A percentile compares a stretch with the other conserved stretches of the same genome.
Evolutionary conservation across 768 basidiomycete genomes (phyloP).

Genomic region (Mycena galopus): DNA sequence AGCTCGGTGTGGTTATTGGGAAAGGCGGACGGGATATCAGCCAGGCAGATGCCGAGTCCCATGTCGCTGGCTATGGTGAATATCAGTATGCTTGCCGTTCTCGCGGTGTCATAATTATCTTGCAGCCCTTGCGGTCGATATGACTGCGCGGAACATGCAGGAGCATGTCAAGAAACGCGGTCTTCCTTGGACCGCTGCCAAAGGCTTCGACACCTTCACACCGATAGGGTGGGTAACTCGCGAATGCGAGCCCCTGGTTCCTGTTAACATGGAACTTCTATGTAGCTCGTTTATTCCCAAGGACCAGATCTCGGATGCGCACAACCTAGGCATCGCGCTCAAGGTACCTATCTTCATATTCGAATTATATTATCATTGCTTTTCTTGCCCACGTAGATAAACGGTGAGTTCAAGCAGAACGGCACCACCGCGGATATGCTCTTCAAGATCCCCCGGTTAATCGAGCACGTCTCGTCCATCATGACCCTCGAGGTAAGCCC

Average conservation of each 20-base stretch:
- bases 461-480: constrained; percentile 93
- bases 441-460: constrained; percentile 88
- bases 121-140: constrained; percentile 91
- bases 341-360: constrained; percentile 62
- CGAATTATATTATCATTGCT: background rate
- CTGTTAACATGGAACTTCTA: no score
- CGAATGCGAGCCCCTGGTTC: no score
- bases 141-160: constrained; percentile 97
- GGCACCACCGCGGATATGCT: constrained; percentile 93
- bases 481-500: constrained; percentile 91
- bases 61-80: constrained; percentile 90
- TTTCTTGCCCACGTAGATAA: constrained; percentile 66
- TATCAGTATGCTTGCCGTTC: constrained; percentile 50
- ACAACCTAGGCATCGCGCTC: constrained; percentile 81
- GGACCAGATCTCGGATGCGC: constrained; percentile 73
- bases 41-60: constrained; percentile 74
- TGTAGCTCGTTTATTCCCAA: constrained; percentile 88
- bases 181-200: constrained; percentile 97
- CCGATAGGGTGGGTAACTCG: constrained; percentile 77
- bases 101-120: background rate
- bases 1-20: constrained; percentile 97
- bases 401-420: constrained; percentile 85
- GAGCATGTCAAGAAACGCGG: constrained; percentile 93
- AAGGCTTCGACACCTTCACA: constrained; percentile 97
- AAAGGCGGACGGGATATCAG: constrained; percentile 88